Evolutionary conservation across 495 filamentous ascomycete species (phyloP), one percentile per base, ranked within the genome.

Genomic region (Trichoderma asperelloides): DNA sequence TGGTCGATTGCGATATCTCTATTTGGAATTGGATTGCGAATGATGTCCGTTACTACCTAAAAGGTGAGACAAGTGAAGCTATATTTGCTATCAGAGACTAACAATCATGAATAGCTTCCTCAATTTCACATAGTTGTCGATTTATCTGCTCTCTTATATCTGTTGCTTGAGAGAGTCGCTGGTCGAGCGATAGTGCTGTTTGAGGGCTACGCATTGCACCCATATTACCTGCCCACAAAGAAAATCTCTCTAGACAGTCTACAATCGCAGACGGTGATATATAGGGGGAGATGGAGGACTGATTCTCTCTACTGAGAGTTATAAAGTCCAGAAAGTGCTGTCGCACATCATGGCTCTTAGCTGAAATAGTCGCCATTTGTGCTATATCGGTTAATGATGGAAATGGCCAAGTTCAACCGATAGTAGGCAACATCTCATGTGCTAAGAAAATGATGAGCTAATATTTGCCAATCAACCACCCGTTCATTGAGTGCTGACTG

Each of bases 151-250:
- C 16, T 21, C 27, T 43, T 23, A 68, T 47, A 16, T 68, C 63
- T 9, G 63, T 28, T 2, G 63, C 63, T 16, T 25, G 2, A 16
- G 5, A 9, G 5, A 68, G 63, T n/a, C 67, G 67, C 0, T 57
- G 60, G 3, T 72, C 70, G 1, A 72, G 67, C 6, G 70, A 72
- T 2, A 70, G 0, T 16, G 40, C 66, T 8, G 63, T 37, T 9
- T 15, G 25, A 0, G 70, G 63, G 18, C 27, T n/a, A 2, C 63
- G 67, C 33, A 70, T 25, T 1, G 65, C 70, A 0, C 70, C 70
- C 7, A 69, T 27, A 18, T 68, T 70, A 6, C 70, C 70, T 0
- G 69, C 64, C 69, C 70, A 70, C 16, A 72, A 62, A 11, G 55
- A 64, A 27, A 69, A 72, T 40, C 67, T 62, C 57, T 70, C 70